phyloP scores from a whole-genome alignment of 495 filamentous ascomycete species.

The Cercophora samala region DNA sequence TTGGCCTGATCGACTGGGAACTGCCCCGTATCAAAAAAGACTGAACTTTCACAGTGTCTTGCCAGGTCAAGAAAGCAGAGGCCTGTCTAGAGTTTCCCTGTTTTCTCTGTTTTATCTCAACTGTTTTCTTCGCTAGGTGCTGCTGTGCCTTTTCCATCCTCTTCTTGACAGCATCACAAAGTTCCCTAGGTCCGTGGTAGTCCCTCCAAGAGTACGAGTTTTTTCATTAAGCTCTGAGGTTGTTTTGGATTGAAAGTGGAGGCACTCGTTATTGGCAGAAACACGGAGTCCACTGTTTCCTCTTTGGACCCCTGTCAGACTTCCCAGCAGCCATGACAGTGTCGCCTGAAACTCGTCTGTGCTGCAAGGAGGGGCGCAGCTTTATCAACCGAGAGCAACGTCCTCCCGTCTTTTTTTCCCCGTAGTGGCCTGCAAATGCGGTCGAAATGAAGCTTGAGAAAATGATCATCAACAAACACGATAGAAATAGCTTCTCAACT shows the following conservation, averaged over 20 bases:
- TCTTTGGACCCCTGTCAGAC: slow-evolving; percentile 23
- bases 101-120: not conserved
- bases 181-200: not conserved
- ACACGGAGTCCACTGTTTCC: slow-evolving; percentile 25
- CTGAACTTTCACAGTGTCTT: no score
- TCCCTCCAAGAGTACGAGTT: not conserved
- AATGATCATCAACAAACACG: slow-evolving; percentile 18
- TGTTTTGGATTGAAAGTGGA: slow-evolving; percentile 34
- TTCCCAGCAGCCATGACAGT: slow-evolving; percentile 25
- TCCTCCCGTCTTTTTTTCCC: not conserved
- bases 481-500: slow-evolving; percentile 19
- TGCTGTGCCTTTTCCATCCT: no score
- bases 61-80: not conserved
- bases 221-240: slow-evolving; percentile 22
- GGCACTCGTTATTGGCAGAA: slow-evolving; percentile 24
- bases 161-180: no score
- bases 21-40: not conserved
- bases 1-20: slow-evolving; percentile 17
- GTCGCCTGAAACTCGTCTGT: slow-evolving; percentile 38
- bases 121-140: not conserved
- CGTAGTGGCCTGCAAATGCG: not conserved
- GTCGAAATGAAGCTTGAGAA: not conserved
- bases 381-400: slow-evolving; percentile 18
- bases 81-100: not conserved
- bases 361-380: slow-evolving; percentile 26